A percentile compares a stretch with the other conserved stretches of the same genome.
phyloP scores from a whole-genome alignment of 768 basidiomycete genomes.

The Macrolepiota fuliginosa region DNA sequence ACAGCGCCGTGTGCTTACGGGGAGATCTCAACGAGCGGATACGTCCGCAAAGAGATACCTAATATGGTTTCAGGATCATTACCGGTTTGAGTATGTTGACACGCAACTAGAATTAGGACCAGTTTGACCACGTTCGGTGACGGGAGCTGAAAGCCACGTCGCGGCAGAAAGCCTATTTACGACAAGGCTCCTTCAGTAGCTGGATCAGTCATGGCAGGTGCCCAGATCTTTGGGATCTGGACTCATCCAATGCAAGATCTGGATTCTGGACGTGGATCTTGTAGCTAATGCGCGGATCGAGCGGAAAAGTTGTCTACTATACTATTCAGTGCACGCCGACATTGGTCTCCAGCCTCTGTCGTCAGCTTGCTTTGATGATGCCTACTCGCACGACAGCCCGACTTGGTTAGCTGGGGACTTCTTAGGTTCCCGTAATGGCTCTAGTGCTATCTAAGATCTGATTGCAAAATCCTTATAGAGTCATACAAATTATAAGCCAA shows the following conservation, averaged over 20 bases:
- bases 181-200: constrained; percentile 1
- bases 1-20: not conserved
- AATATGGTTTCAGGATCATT: not conserved
- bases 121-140: constrained; percentile 4
- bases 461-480: not conserved
- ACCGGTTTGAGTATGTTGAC: not conserved
- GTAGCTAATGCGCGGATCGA: constrained; percentile 8
- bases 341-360: constrained; percentile 4
- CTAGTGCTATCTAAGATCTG: constrained; percentile 3
- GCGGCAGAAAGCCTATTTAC: constrained; percentile 12
- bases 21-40: not conserved
- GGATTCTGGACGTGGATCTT: not conserved
- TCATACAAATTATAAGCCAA: not conserved
- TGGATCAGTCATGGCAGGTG: constrained; percentile 4
- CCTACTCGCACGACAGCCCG: not conserved
- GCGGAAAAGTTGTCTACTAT: constrained; percentile 7
- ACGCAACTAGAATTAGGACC: not conserved
- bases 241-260: not conserved
- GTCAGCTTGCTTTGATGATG: not conserved
- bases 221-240: constrained; percentile 9
- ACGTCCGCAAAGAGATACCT: not conserved
- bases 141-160: constrained; percentile 8
- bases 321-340: not conserved
- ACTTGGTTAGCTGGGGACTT: not conserved
- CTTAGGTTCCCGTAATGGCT: not conserved